These are phyloP conservation scores for Claviceps purpurea DNA, from an alignment of 2,329 filamentous ascomycete species.

Conservation along the genomic window DNA sequence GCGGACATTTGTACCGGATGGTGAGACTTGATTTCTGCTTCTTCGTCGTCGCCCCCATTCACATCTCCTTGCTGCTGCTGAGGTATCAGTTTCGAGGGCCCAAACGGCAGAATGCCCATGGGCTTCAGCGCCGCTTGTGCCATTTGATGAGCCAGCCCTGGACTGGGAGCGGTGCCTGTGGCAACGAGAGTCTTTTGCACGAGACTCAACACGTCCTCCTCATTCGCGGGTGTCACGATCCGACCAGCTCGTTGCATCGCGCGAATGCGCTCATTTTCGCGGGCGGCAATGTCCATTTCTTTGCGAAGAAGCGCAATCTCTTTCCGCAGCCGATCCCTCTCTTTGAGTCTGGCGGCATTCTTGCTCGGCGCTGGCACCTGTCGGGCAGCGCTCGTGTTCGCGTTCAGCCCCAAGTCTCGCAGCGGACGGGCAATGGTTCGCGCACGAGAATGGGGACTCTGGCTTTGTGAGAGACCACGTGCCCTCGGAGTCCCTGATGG, in stretches of 20 bases:
- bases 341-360: conserved; percentile 34
- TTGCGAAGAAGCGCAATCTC: conserved; percentile 43
- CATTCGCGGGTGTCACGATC: conserved; percentile 18
- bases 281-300: conserved; percentile 42
- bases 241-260: conserved; percentile 26
- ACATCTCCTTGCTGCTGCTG: conserved; percentile 9
- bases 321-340: conserved; percentile 37
- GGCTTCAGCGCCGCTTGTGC: conserved; percentile 38
- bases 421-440: neutral
- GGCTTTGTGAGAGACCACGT: conserved; percentile 1
- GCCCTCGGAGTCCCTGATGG: conserved; percentile 8
- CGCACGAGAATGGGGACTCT: neutral
- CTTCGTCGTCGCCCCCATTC: conserved; percentile 17
- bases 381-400: conserved; percentile 24
- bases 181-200: conserved; percentile 27
- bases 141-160: conserved; percentile 24
- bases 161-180: conserved; percentile 16
- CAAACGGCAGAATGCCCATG: conserved; percentile 37
- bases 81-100: conserved; percentile 19
- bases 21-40: conserved; percentile 43
- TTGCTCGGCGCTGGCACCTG: conserved; percentile 27
- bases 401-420: conserved; percentile 4
- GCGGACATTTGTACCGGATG: conserved; percentile 49
- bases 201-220: conserved; percentile 26
- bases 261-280: conserved; percentile 44